A percentile compares a stretch with the other conserved stretches of the same genome.
phyloP scores from a whole-genome alignment of 306 rosid species.

The Spatholobus suberectus region DNA sequence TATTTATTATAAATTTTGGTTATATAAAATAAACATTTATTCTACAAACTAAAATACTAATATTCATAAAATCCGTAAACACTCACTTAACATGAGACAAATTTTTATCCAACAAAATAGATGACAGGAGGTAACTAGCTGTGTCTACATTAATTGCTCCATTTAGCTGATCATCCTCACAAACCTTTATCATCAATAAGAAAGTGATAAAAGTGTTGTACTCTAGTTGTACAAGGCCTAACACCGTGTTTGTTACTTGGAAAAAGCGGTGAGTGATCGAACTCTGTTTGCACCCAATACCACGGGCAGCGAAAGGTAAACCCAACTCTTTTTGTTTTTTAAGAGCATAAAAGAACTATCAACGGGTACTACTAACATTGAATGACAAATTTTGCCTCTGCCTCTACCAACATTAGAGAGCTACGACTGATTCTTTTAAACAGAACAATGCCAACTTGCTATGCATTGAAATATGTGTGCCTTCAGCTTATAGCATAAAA shows the following conservation, averaged over 20 bases:
- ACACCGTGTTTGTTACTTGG: conserved; percentile 19
- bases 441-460: background rate
- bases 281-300: conserved; percentile 29
- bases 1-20: too few relatives aligned
- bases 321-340: background rate
- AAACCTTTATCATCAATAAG: conserved; percentile 17
- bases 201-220: conserved; percentile 40
- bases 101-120: background rate
- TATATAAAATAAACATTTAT: too few relatives aligned
- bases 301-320: conserved; percentile 32
- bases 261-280: conserved; percentile 13
- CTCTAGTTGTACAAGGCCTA: background rate
- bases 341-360: background rate
- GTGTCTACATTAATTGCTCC: too few relatives aligned
- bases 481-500: conserved; percentile 33
- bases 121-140: too few relatives aligned
- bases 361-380: background rate
- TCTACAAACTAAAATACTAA: too few relatives aligned
- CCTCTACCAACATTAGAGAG: background rate
- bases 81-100: too few relatives aligned
- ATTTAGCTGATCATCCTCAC: conserved; percentile 18
- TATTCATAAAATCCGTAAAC: too few relatives aligned
- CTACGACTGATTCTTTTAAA: background rate
- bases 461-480: conserved; percentile 19
- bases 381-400: background rate